Percentiles rank a stretch among this genome's conserved stretches.
Conservation (phyloP, 2,329 filamentous ascomycete species). For the Trichoderma koningii region DNA sequence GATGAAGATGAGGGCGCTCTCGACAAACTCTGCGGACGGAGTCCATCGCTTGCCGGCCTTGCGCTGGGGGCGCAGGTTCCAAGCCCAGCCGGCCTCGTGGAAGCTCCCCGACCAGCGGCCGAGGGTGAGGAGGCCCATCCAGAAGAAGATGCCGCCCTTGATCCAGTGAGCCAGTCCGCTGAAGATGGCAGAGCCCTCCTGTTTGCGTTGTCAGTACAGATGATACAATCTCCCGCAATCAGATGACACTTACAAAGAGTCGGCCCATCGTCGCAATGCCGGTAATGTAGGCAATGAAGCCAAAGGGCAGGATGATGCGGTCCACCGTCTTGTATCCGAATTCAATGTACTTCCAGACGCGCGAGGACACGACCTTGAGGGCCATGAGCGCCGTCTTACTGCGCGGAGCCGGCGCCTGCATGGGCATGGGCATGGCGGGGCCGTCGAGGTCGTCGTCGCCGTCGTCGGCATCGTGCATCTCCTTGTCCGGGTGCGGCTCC, state of each 20-base stretch:
- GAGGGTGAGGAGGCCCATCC: conserved; percentile 83
- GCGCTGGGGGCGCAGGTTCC: conserved; percentile 75
- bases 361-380: conserved; percentile 57
- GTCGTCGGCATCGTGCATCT: conserved; percentile 54
- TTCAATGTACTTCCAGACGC: conserved; percentile 59
- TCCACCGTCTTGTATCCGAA: conserved; percentile 70
- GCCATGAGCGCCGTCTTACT: conserved; percentile 56
- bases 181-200: conserved; percentile 72
- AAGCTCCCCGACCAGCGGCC: conserved; percentile 91
- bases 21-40: conserved; percentile 83
- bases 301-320: conserved; percentile 74
- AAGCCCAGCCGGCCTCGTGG: conserved; percentile 89
- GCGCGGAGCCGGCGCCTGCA: conserved; percentile 42
- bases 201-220: conserved; percentile 7
- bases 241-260: conserved; percentile 69
- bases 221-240: neutral
- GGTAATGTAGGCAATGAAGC: conserved; percentile 70
- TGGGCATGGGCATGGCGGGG: conserved; percentile 29
- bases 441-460: conserved; percentile 44
- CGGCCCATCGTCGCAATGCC: conserved; percentile 78
- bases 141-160: conserved; percentile 94
- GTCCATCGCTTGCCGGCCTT: conserved; percentile 61
- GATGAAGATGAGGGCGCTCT: conserved; percentile 85
- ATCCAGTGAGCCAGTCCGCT: conserved; percentile 90
- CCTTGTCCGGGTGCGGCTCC: conserved; percentile 45